phyloP scores from a whole-genome alignment of 805 yeast species.

The Saturnispora sanitii region DNA sequence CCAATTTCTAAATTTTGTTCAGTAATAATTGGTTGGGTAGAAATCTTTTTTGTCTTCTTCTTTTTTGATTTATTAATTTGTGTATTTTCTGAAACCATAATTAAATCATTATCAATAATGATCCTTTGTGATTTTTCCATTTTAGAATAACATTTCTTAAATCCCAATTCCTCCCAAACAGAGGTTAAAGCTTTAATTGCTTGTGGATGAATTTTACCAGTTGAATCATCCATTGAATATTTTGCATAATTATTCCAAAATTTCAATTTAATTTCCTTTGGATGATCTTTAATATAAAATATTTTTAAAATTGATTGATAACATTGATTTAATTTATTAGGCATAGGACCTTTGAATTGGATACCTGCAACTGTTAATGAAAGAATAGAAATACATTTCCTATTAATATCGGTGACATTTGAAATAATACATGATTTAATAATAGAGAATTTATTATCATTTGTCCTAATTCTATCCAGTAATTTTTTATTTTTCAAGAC shows the following conservation, averaged over 20 bases:
- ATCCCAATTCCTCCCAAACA: slow-evolving; percentile 1
- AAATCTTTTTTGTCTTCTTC: neutral
- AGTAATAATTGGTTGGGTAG: slow-evolving; percentile 6
- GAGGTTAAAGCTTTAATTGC: neutral
- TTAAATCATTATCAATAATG: slow-evolving; percentile 5
- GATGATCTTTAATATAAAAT: slow-evolving; percentile 4
- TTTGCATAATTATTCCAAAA: slow-evolving; percentile 8
- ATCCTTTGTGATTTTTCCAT: slow-evolving; percentile 1
- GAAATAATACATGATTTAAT: slow-evolving; percentile 4
- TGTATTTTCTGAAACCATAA: neutral
- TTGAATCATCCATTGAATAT: slow-evolving; percentile 2
- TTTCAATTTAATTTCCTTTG: slow-evolving; percentile 1
- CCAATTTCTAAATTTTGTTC: slow-evolving; percentile 1
- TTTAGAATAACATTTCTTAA: slow-evolving; percentile 1
- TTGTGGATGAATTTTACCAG: neutral
- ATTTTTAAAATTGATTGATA: neutral
- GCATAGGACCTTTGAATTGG: neutral
- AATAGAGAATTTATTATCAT: slow-evolving; percentile 4
- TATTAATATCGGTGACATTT: neutral
- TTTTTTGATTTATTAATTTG: slow-evolving; percentile 2
- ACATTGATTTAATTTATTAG: neutral
- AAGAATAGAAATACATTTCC: slow-evolving; percentile 1
- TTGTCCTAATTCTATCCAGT: neutral
- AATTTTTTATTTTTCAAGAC: slow-evolving; percentile 1
- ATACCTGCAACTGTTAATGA: neutral